These are phyloP conservation scores for Flaveria linearis DNA, from an alignment of 129 eudicot species.

Conservation along the genomic window DNA sequence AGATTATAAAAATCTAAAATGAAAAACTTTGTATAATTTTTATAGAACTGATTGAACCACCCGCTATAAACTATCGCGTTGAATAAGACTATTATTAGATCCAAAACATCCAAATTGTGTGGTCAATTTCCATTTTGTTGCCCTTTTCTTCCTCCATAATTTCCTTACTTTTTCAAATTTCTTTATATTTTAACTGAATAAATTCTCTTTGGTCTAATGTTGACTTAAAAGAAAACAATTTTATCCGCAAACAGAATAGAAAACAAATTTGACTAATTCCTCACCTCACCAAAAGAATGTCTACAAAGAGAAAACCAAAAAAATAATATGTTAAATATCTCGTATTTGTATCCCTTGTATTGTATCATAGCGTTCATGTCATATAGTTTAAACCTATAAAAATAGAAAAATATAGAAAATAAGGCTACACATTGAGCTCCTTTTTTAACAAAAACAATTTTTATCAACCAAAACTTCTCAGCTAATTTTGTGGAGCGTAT, in stretches of 20 bases:
- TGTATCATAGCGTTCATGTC: no score
- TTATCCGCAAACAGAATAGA: background rate
- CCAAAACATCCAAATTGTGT: slow-evolving; percentile 1
- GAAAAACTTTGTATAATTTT: background rate
- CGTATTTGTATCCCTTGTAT: background rate
- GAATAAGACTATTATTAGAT: background rate
- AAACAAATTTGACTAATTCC: background rate
- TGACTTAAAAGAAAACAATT: background rate
- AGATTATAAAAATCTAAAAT: no score
- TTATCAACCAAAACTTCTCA: no score
- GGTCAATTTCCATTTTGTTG: slow-evolving; percentile 8
- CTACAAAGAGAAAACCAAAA: background rate
- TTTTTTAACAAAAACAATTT: no score
- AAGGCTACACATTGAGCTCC: no score
- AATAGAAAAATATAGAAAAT: no score
- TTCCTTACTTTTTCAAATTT: background rate
- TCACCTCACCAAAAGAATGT: background rate
- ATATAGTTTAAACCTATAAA: no score
- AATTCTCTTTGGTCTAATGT: background rate
- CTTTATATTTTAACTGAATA: background rate
- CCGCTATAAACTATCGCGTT: slow-evolving; percentile 1
- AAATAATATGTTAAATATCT: no score
- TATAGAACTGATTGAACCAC: background rate
- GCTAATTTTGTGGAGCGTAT: no score
- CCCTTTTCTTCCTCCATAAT: slow-evolving; percentile 7